Evolutionary conservation across 768 basidiomycete species (phyloP).

Genomic region (Tricholoma saponaceum): DNA sequence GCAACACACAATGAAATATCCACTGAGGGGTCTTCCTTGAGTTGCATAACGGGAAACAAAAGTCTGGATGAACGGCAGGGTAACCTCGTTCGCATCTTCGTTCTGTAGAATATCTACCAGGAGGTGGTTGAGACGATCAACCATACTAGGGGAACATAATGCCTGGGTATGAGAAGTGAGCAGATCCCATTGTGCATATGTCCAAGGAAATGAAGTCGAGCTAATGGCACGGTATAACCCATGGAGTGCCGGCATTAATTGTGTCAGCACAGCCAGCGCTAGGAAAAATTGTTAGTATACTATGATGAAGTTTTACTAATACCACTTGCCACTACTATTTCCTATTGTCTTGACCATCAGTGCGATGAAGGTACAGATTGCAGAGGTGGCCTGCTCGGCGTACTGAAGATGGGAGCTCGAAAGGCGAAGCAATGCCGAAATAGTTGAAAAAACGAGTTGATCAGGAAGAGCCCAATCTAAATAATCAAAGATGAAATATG

Average conservation of each 20-base stretch:
- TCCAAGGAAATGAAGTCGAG: constrained; percentile 76
- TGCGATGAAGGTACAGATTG: constrained; percentile 59
- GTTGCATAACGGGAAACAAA: constrained; percentile 74
- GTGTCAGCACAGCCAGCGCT: constrained; percentile 74
- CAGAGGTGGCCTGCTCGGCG: constrained; percentile 45
- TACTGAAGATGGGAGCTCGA: constrained; percentile 50
- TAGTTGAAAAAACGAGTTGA: constrained; percentile 75
- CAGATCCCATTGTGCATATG: constrained; percentile 55
- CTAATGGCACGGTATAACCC: constrained; percentile 85
- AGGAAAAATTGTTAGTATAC: constrained; percentile 4
- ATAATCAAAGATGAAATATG: constrained; percentile 4
- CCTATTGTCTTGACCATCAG: constrained; percentile 54
- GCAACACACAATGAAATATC: constrained; percentile 89
- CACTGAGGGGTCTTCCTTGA: constrained; percentile 74
- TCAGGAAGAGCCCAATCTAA: constrained; percentile 88
- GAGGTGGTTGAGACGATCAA: constrained; percentile 72
- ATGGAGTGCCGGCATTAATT: constrained; percentile 77
- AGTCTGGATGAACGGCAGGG: constrained; percentile 56
- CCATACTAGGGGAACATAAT: constrained; percentile 60
- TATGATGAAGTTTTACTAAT: neutral
- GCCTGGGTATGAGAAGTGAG: constrained; percentile 49
- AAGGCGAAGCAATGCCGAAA: constrained; percentile 70
- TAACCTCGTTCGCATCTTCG: constrained; percentile 45
- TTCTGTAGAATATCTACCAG: constrained; percentile 59
- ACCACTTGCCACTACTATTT: constrained; percentile 46